A percentile compares a stretch with the other conserved stretches of the same genome.
Evolutionary conservation across 2,329 filamentous ascomycete species (phyloP).

Genomic region (Aureobasidium namibiae): DNA sequence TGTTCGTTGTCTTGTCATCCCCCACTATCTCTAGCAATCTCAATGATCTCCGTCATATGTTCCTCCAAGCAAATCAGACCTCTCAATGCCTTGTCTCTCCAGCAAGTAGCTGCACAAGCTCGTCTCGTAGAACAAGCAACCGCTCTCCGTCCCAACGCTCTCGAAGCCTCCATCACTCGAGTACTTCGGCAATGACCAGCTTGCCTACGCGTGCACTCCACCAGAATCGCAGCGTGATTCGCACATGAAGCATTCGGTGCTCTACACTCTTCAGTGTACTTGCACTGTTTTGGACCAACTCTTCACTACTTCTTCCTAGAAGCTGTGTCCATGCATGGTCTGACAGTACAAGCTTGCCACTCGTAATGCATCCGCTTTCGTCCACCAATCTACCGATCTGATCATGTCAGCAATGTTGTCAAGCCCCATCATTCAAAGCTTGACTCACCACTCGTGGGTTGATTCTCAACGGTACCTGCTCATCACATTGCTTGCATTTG

Average conservation of each 20-base stretch:
- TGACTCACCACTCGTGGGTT: constrained; percentile 34
- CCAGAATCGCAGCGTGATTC: constrained; percentile 49
- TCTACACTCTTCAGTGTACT: constrained; percentile 43
- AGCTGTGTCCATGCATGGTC: constrained; percentile 45
- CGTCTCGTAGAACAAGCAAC: not conserved
- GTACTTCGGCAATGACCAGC: constrained; percentile 27
- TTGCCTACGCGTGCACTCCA: constrained; percentile 37
- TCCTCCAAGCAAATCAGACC: not conserved
- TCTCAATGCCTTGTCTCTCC: too few relatives aligned
- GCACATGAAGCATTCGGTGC: constrained; percentile 42
- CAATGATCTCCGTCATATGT: not conserved
- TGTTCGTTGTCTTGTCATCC: not conserved
- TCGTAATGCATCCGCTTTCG: constrained; percentile 47
- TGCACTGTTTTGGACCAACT: constrained; percentile 33
- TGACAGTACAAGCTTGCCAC: constrained; percentile 47
- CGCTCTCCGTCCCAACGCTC: not conserved
- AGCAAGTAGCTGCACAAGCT: too few relatives aligned
- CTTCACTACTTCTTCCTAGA: constrained; percentile 36
- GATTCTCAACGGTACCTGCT: constrained; percentile 27
- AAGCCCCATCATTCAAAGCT: not conserved
- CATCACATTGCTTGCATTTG: constrained; percentile 35
- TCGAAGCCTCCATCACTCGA: not conserved
- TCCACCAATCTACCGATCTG: constrained; percentile 39
- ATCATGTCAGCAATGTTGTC: not conserved
- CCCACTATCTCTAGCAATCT: not conserved